Base-by-base conservation (phyloP, 805 yeast species). In the Barnettozyma sucrosica region DNA sequence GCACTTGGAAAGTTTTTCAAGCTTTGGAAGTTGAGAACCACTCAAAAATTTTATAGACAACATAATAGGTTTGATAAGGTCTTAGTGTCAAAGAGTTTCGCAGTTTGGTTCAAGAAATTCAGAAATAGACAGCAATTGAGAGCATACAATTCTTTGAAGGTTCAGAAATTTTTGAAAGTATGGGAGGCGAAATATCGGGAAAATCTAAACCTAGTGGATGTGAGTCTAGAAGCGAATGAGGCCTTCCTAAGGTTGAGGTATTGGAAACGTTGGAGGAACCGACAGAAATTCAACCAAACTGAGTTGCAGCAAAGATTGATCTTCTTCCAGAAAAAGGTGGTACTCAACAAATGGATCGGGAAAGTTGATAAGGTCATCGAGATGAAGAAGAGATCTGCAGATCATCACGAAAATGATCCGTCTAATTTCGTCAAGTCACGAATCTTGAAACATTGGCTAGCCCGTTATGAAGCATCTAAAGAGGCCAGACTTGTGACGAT, bases 221-320 rank as follows among this genome's bases (percentile, higher is more conserved):
- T 56, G 24, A 42, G 54, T 32, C 21, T 37, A 3, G 43, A 45
- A 13, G 57, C 61, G 0, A 47, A 44, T 25, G 43, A 47, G 14
- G 36, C 53, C 2, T 60, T 48, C 36, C 47, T 57, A 9, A 53
- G 52, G 33, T 41, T 52, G n/a, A 48, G 55, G 2, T 55, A 36
- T 43, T 45, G 59, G 34, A 55, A 54, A 13, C 48, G 46, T 18
- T 58, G 63, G 62, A 51, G 38, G 11, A 14, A 20, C n/a, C 21
- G 25, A 5, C 37, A 10, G 8, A 34, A 16, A 16, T 24, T 43
- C 7, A 43, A 26, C 18, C 19, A 21, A 24, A 10, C 14, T 7
- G 46, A 39, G 18, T n/a, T 47, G 8, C 30, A 45, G 10, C 16
- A 30, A 1, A 49, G 43, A 25, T 51, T 57, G 18, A 51, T 47